These are phyloP conservation scores for Penicillium brasilianum DNA, from an alignment of 2,329 filamentous ascomycete species.

Conservation along the genomic window DNA sequence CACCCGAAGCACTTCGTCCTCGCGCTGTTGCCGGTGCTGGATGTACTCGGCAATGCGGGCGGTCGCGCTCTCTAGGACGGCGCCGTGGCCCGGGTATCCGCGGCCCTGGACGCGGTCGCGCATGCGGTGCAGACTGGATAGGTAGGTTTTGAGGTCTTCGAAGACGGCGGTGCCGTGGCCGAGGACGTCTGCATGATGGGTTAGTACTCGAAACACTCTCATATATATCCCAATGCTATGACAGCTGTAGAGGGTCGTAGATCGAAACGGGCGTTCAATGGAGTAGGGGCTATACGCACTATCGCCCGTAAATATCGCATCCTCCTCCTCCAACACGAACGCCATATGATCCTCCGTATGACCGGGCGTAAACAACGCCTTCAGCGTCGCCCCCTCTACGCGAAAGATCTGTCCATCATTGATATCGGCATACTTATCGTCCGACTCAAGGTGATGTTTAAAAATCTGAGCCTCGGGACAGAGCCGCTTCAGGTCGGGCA, in stretches of 20 bases:
- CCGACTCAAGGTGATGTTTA: constrained; percentile 64
- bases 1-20: constrained; percentile 74
- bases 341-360: constrained; percentile 84
- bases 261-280: no score
- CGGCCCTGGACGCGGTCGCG: constrained; percentile 61
- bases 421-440: constrained; percentile 58
- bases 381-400: constrained; percentile 64
- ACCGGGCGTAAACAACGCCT: constrained; percentile 70
- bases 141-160: constrained; percentile 73
- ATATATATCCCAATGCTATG: background rate
- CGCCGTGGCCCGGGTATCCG: constrained; percentile 88
- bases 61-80: constrained; percentile 73
- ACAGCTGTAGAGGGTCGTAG: background rate
- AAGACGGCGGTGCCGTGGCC: constrained; percentile 88
- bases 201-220: background rate
- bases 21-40: constrained; percentile 75
- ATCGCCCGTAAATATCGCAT: constrained; percentile 86
- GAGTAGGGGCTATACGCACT: constrained; percentile 49
- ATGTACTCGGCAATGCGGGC: constrained; percentile 82
- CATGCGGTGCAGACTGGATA: constrained; percentile 74
- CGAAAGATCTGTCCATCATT: constrained; percentile 59
- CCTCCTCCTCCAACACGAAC: constrained; percentile 75
- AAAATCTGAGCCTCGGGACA: constrained; percentile 68
- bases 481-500: constrained; percentile 68
- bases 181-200: constrained; percentile 63